Base-by-base conservation (phyloP, 2,329 filamentous ascomycete genomes). In the Penicillium sp. region DNA sequence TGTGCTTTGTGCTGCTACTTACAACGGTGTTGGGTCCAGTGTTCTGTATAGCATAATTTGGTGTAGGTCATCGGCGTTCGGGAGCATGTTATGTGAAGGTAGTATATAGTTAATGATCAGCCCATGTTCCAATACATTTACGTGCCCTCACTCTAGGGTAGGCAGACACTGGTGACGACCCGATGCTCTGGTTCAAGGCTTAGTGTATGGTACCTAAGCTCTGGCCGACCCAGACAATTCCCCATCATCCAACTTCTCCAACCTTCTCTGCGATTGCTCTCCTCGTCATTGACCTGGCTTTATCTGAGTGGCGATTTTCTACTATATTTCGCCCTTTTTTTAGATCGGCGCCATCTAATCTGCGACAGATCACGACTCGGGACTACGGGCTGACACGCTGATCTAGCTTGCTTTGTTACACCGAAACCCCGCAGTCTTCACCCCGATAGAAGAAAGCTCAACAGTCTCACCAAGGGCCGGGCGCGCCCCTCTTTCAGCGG, bases 381-480 rank as follows among this genome's bases (percentile, higher is more conserved):
- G n/a, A 44, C 31, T 21, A 9, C 11, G 35, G 35, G 15, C 13
- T 17, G 11, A 51, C 23, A n/a, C 45, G 45, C 31, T 23, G 46
- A 49, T 60, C 58, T 31, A 44, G 30, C 23, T 49, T 55, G 21
- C 26, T 41, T 30, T 49, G 19, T 46, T 44, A 21, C 58, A 49
- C 31, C 51, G 29, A n/a, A 52, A 50, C 58, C 58, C 58, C 58
- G 58, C 58, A 55, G 45, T 60, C 51, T 45, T 44, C 30, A 29
- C 19, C 5, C 55, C 29, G 38, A 55, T 55, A 55, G 35, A 41
- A 41, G 35, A 41, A 41, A 41, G 35, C 35, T 41, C 35, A 6
- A 13, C 11, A 41, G 35, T 41, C 35, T 41, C 35, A 41, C 35
- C 35, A 41, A 41, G 8, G 9, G 35, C 11, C 35, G 35, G 35